These are phyloP conservation scores for Phytophthora podocarpi DNA, from an alignment of 352 stramenopile species.

Conservation along the genomic window DNA sequence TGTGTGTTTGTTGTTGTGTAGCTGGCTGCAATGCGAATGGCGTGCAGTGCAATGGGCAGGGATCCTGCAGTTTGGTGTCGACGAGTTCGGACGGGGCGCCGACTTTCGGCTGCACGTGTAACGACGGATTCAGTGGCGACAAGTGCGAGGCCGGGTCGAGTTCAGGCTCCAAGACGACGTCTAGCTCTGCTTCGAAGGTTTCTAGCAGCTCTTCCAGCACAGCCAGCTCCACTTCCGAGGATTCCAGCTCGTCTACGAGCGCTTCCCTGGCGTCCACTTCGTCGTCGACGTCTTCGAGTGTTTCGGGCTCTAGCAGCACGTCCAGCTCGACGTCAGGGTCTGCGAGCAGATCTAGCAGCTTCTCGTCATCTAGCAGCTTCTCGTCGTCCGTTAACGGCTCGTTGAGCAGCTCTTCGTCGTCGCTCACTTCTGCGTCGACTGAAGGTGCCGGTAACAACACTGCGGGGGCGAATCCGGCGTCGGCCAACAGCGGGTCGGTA, in stretches of 20 bases:
- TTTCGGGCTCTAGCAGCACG: constrained; percentile 14
- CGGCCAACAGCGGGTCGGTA: constrained; percentile 28
- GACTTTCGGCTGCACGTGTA: constrained; percentile 64
- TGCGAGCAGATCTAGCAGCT: constrained; percentile 8
- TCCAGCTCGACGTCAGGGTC: constrained; percentile 15
- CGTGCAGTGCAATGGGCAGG: constrained; percentile 72
- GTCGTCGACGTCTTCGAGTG: constrained; percentile 12
- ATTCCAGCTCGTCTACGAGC: constrained; percentile 13
- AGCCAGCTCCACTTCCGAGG: constrained; percentile 2
- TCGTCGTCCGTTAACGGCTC: constrained; percentile 29
- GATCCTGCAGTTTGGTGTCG: constrained; percentile 53
- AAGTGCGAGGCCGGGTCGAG: constrained; percentile 45
- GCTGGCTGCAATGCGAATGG: constrained; percentile 47
- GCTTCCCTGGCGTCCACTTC: neutral
- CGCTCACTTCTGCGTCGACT: constrained; percentile 3
- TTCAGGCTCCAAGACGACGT: constrained; percentile 10
- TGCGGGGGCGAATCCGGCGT: constrained; percentile 12
- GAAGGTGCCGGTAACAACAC: constrained; percentile 18
- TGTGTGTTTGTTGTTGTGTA: constrained; percentile 13
- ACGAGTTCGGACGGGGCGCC: constrained; percentile 31
- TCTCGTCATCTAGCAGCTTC: constrained; percentile 27
- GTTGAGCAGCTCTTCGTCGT: constrained; percentile 21
- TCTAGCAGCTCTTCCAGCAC: constrained; percentile 3
- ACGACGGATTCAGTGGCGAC: constrained; percentile 72
- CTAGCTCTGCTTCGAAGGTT: constrained; percentile 2